Evolutionary conservation across 129 eudicot species (phyloP).

Genomic region (Helianthus annuus): HanXRQr2.0-SUNRISE NC_035437.2:120136410-120136909

Average conservation of each 20-base stretch:
- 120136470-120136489: constrained; percentile 82
- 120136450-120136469: constrained; percentile 85
- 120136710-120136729: background rate
- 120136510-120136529: constrained; percentile 75
- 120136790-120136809: background rate
- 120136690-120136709: background rate
- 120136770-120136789: too few relatives aligned
- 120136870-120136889: constrained; percentile 13
- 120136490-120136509: constrained; percentile 81
- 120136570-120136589: constrained; percentile 89
- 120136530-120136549: constrained; percentile 92
- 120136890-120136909: constrained; percentile 41
- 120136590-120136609: constrained; percentile 96
- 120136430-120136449: constrained; percentile 83
- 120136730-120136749: background rate
- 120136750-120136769: too few relatives aligned
- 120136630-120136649: background rate
- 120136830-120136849: background rate
- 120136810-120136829: background rate
- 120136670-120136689: background rate
- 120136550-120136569: constrained; percentile 80
- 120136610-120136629: constrained; percentile 43
- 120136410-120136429: constrained; percentile 87
- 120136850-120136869: background rate
- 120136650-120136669: background rate